A percentile compares a stretch with the other conserved stretches of the same genome.
Conservation (phyloP, 768 basidiomycete genomes). For the Candolleomyces eurysporus region DNA sequence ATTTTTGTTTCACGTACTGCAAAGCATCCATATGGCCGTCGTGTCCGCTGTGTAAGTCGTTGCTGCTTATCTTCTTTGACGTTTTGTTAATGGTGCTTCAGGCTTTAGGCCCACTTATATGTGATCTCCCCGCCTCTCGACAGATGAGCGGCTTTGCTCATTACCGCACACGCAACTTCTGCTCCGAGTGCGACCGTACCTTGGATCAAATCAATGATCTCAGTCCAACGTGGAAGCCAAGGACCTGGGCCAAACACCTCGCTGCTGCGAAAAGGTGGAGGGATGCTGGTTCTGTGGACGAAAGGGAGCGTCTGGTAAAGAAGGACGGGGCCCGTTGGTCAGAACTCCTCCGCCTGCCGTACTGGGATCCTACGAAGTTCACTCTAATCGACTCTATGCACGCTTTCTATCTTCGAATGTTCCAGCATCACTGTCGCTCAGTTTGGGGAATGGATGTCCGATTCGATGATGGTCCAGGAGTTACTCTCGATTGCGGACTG, state of each 20-base stretch:
- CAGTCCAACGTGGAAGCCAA: not conserved
- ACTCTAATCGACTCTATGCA: slow-evolving; percentile 16
- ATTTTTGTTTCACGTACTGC: slow-evolving; percentile 19
- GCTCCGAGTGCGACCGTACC: slow-evolving; percentile 1
- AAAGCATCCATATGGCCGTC: slow-evolving; percentile 13
- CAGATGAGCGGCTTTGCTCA: slow-evolving; percentile 22
- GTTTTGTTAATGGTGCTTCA: slow-evolving; percentile 12
- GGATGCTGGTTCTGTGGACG: slow-evolving; percentile 8
- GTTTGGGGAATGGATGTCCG: slow-evolving; percentile 11
- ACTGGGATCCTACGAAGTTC: slow-evolving; percentile 25
- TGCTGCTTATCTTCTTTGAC: no score
- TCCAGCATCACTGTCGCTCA: slow-evolving; percentile 10
- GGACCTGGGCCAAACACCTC: not conserved
- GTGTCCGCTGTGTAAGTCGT: no score
- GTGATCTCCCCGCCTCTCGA: slow-evolving; percentile 27
- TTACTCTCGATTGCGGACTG: not conserved
- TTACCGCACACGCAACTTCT: slow-evolving; percentile 12
- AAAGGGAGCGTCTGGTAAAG: slow-evolving; percentile 13
- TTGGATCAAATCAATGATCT: slow-evolving; percentile 2
- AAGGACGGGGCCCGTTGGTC: slow-evolving; percentile 17
- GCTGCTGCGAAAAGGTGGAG: not conserved
- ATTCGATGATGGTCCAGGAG: slow-evolving; percentile 4
- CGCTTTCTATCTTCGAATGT: slow-evolving; percentile 8
- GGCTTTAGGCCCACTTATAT: slow-evolving; percentile 27
- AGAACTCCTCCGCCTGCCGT: slow-evolving; percentile 23